phyloP scores from a whole-genome alignment of 2,329 filamentous ascomycete genomes.

The Orbilia oligospora region DNA sequence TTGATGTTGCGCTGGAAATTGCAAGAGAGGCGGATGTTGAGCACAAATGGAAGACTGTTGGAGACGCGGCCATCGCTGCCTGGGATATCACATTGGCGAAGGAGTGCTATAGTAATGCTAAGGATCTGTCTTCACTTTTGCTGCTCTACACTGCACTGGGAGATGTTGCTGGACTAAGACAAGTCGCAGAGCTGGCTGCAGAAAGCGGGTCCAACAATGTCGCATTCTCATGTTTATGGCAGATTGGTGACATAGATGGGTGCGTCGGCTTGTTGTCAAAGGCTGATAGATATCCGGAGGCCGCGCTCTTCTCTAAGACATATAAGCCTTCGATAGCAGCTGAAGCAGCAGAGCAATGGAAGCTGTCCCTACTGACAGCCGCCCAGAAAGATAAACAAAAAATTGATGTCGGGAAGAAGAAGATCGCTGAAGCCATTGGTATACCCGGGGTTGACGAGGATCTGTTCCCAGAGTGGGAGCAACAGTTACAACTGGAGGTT shows the following conservation, averaged over 20 bases:
- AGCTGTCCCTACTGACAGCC: slow-evolving; percentile 74
- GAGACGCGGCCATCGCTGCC: slow-evolving; percentile 85
- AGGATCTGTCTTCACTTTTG: slow-evolving; percentile 89
- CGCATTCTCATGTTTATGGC: slow-evolving; percentile 91
- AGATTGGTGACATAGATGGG: slow-evolving; percentile 83
- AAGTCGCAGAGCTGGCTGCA: slow-evolving; percentile 81
- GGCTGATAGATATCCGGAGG: slow-evolving; percentile 85
- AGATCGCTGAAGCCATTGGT: slow-evolving; percentile 86
- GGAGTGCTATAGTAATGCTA: slow-evolving; percentile 92
- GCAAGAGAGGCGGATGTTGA: slow-evolving; percentile 87
- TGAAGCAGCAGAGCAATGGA: slow-evolving; percentile 82
- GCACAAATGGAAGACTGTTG: slow-evolving; percentile 98
- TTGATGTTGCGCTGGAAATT: slow-evolving; percentile 87
- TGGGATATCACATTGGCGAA: slow-evolving; percentile 92
- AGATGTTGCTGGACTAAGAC: slow-evolving; percentile 80
- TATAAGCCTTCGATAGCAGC: slow-evolving; percentile 87
- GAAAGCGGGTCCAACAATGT: slow-evolving; percentile 88
- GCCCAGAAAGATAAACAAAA: slow-evolving; percentile 77
- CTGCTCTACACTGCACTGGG: slow-evolving; percentile 89
- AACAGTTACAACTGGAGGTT: slow-evolving; percentile 85
- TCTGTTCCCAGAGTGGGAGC: slow-evolving; percentile 96
- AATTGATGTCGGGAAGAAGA: slow-evolving; percentile 73
- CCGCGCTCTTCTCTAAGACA: slow-evolving; percentile 92
- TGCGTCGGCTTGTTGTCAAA: slow-evolving; percentile 84
- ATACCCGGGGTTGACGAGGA: slow-evolving; percentile 86